A percentile compares a stretch with the other conserved stretches of the same genome.
Conservation (phyloP, 306 rosid species). For the Cucurbita pepo region DNA sequence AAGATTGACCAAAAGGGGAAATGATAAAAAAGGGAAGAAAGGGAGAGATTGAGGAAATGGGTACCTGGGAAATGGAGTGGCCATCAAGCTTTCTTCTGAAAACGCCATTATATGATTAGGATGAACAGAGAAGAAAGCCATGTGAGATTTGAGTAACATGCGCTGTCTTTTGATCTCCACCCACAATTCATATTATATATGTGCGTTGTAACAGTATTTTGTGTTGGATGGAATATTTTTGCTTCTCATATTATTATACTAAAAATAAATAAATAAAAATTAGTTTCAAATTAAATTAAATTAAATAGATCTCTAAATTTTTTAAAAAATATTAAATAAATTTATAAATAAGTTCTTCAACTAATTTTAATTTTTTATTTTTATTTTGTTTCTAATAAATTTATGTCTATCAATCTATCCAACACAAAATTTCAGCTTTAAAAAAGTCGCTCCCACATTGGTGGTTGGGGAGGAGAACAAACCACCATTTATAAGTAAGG, state of each 20-base stretch:
- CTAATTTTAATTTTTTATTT: no score
- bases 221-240: background rate
- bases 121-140: background rate
- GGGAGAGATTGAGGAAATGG: background rate
- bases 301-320: no score
- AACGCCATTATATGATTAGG: background rate
- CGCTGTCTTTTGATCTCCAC: constrained; percentile 4
- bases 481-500: no score
- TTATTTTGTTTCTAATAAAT: no score
- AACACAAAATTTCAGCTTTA: no score
- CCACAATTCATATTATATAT: background rate
- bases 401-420: no score
- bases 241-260: background rate
- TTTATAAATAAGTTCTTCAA: no score
- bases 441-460: no score
- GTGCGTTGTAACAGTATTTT: background rate
- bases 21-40: background rate
- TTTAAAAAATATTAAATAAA: no score
- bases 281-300: no score
- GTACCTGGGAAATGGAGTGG: background rate
- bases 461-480: no score
- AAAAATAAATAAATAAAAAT: no score
- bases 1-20: background rate
- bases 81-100: background rate
- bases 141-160: constrained; percentile 5